Evolutionary conservation across 2,329 filamentous ascomycete genomes (phyloP).

Genomic region (Leptographium procerum): DNA sequence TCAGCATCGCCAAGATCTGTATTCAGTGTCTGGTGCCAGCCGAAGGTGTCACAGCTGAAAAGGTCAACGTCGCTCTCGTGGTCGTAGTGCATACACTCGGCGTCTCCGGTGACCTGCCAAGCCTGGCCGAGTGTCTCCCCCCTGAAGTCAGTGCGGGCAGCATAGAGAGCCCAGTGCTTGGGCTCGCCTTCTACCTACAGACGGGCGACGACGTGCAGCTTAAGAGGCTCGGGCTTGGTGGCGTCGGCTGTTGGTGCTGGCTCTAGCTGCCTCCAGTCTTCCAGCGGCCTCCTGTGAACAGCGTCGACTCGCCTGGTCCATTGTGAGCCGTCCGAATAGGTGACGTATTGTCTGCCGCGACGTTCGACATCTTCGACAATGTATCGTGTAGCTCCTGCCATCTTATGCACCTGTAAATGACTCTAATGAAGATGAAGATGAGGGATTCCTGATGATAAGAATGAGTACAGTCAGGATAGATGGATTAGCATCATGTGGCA

Average conservation of each 20-base stretch:
- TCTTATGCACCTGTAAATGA: too few species aligned
- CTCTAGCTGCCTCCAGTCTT: not conserved
- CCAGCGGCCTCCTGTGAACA: not conserved
- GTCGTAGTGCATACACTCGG: not conserved
- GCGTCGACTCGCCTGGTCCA: not conserved
- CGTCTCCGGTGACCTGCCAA: slow-evolving; percentile 1
- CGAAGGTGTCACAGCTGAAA: not conserved
- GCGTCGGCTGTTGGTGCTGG: not conserved
- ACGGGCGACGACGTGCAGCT: not conserved
- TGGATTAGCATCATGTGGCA: too few species aligned
- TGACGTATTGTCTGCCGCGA: not conserved
- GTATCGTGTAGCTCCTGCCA: not conserved
- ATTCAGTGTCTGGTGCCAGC: slow-evolving; percentile 1
- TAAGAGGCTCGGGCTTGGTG: not conserved
- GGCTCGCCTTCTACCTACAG: not conserved
- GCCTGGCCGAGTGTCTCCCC: not conserved
- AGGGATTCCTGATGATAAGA: too few species aligned
- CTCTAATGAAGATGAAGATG: too few species aligned
- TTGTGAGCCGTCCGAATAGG: not conserved
- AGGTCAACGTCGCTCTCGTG: not conserved
- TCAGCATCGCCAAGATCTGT: not conserved
- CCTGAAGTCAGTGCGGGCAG: not conserved
- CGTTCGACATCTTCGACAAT: not conserved
- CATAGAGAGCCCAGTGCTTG: not conserved
- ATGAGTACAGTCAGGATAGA: too few species aligned